Evolutionary conservation across 1,139 yeast genomes (phyloP).

Genomic region (Suhomyces terraborum): DNA sequence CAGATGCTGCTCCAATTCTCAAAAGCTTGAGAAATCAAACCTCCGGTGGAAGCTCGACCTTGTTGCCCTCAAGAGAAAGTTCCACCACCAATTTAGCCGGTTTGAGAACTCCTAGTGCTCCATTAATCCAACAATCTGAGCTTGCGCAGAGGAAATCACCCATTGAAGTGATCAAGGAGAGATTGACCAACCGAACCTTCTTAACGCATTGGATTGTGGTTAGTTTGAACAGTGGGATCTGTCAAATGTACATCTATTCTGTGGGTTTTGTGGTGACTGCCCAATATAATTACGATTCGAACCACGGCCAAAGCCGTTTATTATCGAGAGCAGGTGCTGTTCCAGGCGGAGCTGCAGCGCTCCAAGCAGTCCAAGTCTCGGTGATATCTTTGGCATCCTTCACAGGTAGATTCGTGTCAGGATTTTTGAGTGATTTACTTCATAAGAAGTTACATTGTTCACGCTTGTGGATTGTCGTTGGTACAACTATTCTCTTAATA

Average conservation of each 20-base stretch:
- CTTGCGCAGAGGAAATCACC: constrained; percentile 19
- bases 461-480: constrained; percentile 42
- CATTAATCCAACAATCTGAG: neutral
- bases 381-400: constrained; percentile 45
- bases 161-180: constrained; percentile 25
- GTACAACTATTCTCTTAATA: constrained; percentile 31
- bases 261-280: constrained; percentile 49
- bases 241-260: constrained; percentile 48
- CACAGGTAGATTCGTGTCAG: constrained; percentile 41
- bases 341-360: constrained; percentile 28
- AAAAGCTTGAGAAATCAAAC: constrained; percentile 18
- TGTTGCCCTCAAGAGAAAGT: constrained; percentile 17
- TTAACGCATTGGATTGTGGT: constrained; percentile 39
- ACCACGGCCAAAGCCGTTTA: constrained; percentile 5
- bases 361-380: constrained; percentile 51
- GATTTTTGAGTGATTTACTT: constrained; percentile 41
- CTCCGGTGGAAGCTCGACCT: neutral
- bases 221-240: constrained; percentile 39
- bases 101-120: constrained; percentile 1
- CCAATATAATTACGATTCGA: constrained; percentile 32
- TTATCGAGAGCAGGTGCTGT: constrained; percentile 14
- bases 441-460: constrained; percentile 36
- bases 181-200: constrained; percentile 31
- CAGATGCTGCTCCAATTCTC: constrained; percentile 20
- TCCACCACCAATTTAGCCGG: constrained; percentile 16